Conservation (phyloP, 768 basidiomycete species). For the Tremella fuciformis region DNA sequence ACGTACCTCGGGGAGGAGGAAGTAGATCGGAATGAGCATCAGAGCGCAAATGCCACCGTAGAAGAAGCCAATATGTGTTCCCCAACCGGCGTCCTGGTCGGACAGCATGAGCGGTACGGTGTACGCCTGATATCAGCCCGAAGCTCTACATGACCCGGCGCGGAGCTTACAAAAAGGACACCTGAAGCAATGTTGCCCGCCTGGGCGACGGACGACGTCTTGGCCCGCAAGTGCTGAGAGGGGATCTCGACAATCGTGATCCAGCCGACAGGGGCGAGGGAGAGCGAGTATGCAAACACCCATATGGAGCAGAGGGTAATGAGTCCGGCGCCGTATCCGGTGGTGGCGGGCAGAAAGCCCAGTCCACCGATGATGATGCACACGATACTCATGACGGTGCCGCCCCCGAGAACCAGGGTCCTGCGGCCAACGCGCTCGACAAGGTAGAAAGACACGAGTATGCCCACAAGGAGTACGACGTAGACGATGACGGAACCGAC, state of each 20-base stretch:
- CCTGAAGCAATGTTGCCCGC: constrained; percentile 18
- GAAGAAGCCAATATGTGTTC: constrained; percentile 18
- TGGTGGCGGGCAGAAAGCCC: constrained; percentile 2
- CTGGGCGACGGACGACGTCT: constrained; percentile 26
- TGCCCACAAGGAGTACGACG: constrained; percentile 17
- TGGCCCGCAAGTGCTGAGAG: constrained; percentile 23
- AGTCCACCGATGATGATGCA: constrained; percentile 16
- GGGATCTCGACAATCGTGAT: constrained; percentile 29
- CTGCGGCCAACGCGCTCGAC: constrained; percentile 30
- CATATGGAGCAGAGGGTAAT: constrained; percentile 18
- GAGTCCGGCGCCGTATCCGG: constrained; percentile 5
- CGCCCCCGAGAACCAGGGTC: constrained; percentile 15
- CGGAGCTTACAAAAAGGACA: constrained; percentile 26
- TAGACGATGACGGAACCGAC: constrained; percentile 14
- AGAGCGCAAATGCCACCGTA: not conserved
- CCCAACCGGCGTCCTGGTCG: constrained; percentile 25
- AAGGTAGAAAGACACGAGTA: constrained; percentile 25
- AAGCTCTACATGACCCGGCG: not conserved
- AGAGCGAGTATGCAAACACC: constrained; percentile 19
- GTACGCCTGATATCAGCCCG: constrained; percentile 6
- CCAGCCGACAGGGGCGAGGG: constrained; percentile 27
- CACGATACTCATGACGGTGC: not conserved
- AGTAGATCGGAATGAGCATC: not conserved
- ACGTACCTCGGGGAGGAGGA: not conserved
- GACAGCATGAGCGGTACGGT: constrained; percentile 26